Percentiles rank a stretch among this genome's conserved stretches.
Conservation (phyloP, 2,329 filamentous ascomycete species). For the Colletotrichum salicis region DNA sequence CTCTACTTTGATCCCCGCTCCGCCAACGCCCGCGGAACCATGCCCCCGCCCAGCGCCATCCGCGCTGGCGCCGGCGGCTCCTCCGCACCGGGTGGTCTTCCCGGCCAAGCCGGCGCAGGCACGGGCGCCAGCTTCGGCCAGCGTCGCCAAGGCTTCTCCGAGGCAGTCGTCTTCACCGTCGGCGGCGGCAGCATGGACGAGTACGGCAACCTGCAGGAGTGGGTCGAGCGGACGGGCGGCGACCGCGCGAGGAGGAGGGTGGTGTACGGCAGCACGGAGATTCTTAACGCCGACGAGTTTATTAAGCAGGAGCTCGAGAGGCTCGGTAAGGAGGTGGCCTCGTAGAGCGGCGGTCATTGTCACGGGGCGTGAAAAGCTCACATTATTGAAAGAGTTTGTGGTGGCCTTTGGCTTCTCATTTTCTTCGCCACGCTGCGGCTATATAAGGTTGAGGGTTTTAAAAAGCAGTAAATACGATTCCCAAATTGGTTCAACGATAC, state of each 20-base stretch:
- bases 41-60: constrained; percentile 80
- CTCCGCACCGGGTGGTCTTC: constrained; percentile 57
- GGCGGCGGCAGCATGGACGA: constrained; percentile 99
- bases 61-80: constrained; percentile 55
- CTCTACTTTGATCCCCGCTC: constrained; percentile 97
- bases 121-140: constrained; percentile 90
- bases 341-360: constrained; percentile 30
- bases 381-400: background rate
- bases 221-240: constrained; percentile 82
- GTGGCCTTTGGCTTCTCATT: background rate
- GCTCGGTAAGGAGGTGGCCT: constrained; percentile 66
- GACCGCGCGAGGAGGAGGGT: constrained; percentile 79
- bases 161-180: constrained; percentile 93
- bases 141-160: constrained; percentile 86
- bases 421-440: background rate
- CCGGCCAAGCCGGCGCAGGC: constrained; percentile 61
- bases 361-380: background rate
- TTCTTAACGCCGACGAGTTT: constrained; percentile 76
- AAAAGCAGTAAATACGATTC: constrained; percentile 23
- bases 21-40: constrained; percentile 90
- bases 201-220: constrained; percentile 96
- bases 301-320: constrained; percentile 71
- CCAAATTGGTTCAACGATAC: background rate
- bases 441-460: background rate
- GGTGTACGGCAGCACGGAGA: constrained; percentile 93